Evolutionary conservation across 2,329 filamentous ascomycete genomes (phyloP).

Genomic region (Claviceps purpurea): DNA sequence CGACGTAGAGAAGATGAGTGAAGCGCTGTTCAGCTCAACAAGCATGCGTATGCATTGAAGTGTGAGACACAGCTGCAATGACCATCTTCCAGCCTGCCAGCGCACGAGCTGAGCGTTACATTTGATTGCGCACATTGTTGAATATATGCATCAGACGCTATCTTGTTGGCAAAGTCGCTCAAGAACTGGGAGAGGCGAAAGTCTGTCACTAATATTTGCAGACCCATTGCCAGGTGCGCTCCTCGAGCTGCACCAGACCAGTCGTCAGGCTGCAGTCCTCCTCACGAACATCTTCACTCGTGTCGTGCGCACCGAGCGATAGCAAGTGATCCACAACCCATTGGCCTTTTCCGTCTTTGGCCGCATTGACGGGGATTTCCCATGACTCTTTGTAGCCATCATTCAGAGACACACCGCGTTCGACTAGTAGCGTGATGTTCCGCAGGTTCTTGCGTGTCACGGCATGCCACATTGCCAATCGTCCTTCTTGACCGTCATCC

Average conservation of each 20-base stretch:
- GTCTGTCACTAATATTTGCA: neutral
- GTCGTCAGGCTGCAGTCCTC: neutral
- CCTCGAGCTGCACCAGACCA: neutral
- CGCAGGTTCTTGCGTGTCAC: neutral
- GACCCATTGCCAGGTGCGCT: constrained; percentile 2
- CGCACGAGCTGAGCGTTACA: too few species aligned
- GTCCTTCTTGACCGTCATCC: neutral
- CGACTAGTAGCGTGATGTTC: neutral
- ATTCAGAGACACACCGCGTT: neutral
- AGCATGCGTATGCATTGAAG: too few species aligned
- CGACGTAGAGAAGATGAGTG: too few species aligned
- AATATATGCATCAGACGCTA: too few species aligned
- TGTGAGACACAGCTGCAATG: too few species aligned
- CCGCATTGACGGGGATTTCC: neutral
- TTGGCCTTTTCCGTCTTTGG: neutral
- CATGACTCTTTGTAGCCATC: neutral
- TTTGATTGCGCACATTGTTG: too few species aligned
- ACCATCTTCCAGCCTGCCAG: too few species aligned
- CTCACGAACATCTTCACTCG: neutral
- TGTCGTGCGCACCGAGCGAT: neutral
- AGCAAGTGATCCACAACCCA: constrained; percentile 1
- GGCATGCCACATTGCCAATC: neutral
- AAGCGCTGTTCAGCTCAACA: too few species aligned
- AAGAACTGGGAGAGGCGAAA: neutral
- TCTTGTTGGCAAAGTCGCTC: neutral